Evolutionary conservation across 2,329 filamentous ascomycete genomes (phyloP), one percentile per base, ranked within the genome.

Genomic region (Pezicula carpinea): DNA sequence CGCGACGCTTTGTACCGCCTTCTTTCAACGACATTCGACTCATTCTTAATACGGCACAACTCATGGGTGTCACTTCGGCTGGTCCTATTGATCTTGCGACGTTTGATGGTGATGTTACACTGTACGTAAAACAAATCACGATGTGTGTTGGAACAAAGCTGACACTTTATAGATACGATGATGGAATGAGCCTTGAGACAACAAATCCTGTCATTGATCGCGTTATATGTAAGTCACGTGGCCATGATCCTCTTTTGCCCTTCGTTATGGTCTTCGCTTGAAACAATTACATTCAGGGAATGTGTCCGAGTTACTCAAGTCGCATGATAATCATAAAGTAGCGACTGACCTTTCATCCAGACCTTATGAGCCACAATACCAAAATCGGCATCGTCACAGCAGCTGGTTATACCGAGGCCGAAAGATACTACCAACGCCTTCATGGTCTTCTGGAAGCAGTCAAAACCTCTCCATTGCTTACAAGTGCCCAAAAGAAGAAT

Each of bases 1-100:
- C 85, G 2, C 79, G 93, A 19, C 84, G 93, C 51, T 97, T 96
- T 64, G 93, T 99, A 2, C 87, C 92, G 1, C 93, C 93, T 0
- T 95, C 89, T 1, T 99, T 99, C 77, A 99, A 99, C 69, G 93
- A 99, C 64, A 83, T 99, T 49, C 83, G 93, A 2, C 76, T 96
- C 19, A 86, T 95, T 43, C 80, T 99, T 57, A 99, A 99, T 69
- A 93, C 93, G 33, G 91, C 93, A 15, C 93, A 99, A 68, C 76
- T 92, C 50, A 90, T 96, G 83, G 89, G 89, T 33, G 80, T 97
- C n/a, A 85, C 89, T 14, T 81, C 80, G 19, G 72, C 74, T 38
- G 84, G 86, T 18, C 77, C 81, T 4, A 76, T 96, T 7, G 83
- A 93, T 57, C 77, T 99, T 4, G 85, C 95, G 45, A 99, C 93